Percentiles rank a stretch among this genome's conserved stretches.
These are phyloP conservation scores for Ophiostoma montium DNA, from an alignment of 2,329 filamentous ascomycete genomes.

Conservation along the genomic window DNA sequence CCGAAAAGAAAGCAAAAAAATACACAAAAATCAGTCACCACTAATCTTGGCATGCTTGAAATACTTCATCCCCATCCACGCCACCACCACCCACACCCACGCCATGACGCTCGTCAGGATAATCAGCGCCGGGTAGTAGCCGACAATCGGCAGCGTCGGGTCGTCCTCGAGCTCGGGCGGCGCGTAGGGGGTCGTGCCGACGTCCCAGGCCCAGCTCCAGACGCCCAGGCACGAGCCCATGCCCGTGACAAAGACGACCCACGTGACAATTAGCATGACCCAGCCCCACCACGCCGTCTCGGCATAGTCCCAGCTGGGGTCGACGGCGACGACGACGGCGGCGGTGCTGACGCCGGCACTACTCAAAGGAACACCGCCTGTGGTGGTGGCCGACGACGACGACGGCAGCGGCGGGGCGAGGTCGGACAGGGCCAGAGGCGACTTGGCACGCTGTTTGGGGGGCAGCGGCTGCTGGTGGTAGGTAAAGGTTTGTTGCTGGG, in stretches of 20 bases:
- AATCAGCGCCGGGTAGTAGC: conserved; percentile 90
- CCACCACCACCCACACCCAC: conserved; percentile 96
- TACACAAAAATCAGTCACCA: conserved; percentile 30
- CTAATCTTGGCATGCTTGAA: conserved; percentile 92
- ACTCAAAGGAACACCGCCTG: no score
- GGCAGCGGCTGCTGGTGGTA: conserved; percentile 23
- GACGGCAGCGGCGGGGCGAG: conserved; percentile 31
- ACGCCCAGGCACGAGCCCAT: conserved; percentile 93
- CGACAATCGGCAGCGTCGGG: conserved; percentile 83
- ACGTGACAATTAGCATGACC: conserved; percentile 80
- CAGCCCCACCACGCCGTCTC: conserved; percentile 98
- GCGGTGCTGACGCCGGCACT: conserved; percentile 18
- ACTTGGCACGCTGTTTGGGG: conserved; percentile 32
- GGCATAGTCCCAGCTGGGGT: conserved; percentile 67
- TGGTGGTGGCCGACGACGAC: conserved; percentile 16
- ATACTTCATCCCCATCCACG: conserved; percentile 99
- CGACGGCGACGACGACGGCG: conserved; percentile 20
- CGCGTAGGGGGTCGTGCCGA: conserved; percentile 88
- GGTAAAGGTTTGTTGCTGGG: conserved; percentile 12
- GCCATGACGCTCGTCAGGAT: conserved; percentile 92
- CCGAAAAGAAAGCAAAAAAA: not conserved
- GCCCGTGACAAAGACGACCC: conserved; percentile 89
- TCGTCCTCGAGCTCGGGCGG: conserved; percentile 93
- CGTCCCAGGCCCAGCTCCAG: conserved; percentile 99
- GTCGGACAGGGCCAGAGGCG: conserved; percentile 40